Conservation (phyloP, 108 stramenopile genomes). For the Skeletonema potamos region DNA sequence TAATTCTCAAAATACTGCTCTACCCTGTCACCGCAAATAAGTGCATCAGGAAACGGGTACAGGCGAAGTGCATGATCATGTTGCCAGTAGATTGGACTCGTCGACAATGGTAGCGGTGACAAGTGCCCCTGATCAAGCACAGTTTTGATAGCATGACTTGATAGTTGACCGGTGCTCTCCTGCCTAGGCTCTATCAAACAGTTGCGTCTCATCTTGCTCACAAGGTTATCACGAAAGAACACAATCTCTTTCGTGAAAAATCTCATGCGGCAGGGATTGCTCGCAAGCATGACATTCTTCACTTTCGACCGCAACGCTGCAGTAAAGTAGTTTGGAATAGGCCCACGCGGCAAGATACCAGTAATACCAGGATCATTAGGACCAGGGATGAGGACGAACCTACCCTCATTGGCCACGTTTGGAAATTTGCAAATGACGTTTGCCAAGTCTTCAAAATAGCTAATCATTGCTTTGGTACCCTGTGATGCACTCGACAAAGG, state of each 20-base stretch:
- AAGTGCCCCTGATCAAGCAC: constrained; percentile 91
- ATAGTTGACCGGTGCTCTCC: constrained; percentile 27
- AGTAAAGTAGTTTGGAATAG: constrained; percentile 65
- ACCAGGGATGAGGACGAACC: constrained; percentile 92
- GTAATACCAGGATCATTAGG: constrained; percentile 76
- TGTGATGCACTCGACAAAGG: constrained; percentile 38
- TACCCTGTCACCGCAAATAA: constrained; percentile 67
- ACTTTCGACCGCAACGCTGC: constrained; percentile 42
- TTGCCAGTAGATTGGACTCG: constrained; percentile 89
- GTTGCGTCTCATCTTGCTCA: constrained; percentile 77
- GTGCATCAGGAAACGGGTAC: constrained; percentile 91
- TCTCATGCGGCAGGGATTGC: constrained; percentile 88
- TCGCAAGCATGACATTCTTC: constrained; percentile 51
- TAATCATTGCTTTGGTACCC: constrained; percentile 48
- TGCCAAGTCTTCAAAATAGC: constrained; percentile 69
- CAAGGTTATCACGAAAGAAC: constrained; percentile 87
- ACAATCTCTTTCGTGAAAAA: constrained; percentile 90
- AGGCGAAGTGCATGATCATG: constrained; percentile 88
- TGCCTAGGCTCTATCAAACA: constrained; percentile 59
- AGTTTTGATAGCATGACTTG: constrained; percentile 76
- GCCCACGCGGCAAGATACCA: constrained; percentile 66
- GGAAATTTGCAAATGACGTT: constrained; percentile 63
- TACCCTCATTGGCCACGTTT: constrained; percentile 53
- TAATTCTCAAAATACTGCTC: constrained; percentile 58
- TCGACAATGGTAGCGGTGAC: constrained; percentile 69